Evolutionary conservation across 2,329 filamentous ascomycete genomes (phyloP).

Genomic region (Calonectria pauciramosa): DNA sequence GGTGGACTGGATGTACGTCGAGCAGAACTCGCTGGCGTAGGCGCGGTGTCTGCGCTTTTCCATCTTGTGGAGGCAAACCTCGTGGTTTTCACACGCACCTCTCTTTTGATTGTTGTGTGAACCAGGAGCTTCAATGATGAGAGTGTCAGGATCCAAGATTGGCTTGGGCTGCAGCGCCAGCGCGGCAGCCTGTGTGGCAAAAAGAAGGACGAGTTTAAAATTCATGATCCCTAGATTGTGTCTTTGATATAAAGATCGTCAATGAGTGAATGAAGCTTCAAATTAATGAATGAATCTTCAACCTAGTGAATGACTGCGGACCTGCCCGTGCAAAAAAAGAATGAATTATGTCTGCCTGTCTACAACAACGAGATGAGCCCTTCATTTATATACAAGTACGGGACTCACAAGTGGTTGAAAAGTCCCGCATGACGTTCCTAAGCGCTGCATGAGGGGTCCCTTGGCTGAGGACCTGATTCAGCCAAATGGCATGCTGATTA

Average conservation of each 20-base stretch:
- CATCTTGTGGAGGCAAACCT: not conserved
- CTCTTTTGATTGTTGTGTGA: not conserved
- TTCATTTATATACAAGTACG: not conserved
- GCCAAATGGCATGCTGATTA: not conserved
- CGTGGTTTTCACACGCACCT: not conserved
- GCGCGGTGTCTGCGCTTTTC: not conserved
- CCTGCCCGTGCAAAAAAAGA: not conserved
- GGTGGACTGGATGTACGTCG: not conserved
- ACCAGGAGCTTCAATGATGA: not conserved
- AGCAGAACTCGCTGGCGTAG: not conserved
- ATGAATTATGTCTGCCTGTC: not conserved
- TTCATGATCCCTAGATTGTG: not conserved
- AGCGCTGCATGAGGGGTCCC: not conserved
- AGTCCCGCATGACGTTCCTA: not conserved
- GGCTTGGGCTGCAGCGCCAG: conserved; percentile 1
- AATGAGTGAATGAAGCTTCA: not conserved
- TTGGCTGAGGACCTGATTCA: not conserved
- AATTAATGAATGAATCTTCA: not conserved
- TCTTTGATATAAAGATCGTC: not conserved
- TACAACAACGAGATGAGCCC: not conserved
- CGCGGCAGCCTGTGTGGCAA: conserved; percentile 1
- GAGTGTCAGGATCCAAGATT: not conserved
- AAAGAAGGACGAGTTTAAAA: conserved; percentile 6
- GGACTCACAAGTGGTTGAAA: not conserved
- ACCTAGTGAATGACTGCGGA: not conserved